Evolutionary conservation across 1,284 basidiomycete genomes (phyloP), one percentile per base, ranked within the genome.

Genomic region (Leccinum subspadiceum): DNA sequence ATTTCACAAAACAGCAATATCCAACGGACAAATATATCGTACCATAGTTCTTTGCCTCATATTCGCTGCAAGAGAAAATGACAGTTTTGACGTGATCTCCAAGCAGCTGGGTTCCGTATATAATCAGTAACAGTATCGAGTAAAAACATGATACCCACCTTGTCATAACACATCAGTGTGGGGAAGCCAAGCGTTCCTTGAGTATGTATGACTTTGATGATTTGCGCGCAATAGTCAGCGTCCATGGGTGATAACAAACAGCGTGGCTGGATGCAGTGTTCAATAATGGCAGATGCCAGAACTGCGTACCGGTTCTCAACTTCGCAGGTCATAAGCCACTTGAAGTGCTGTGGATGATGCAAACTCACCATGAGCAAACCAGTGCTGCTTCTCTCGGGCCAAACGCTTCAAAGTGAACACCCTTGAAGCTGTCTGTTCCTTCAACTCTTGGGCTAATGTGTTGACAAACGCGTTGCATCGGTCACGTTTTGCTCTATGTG

Each of bases 1-100:
- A 33, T 24, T 54, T 53, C 24, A 53, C 35, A 33, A 65, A 33
- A 48, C 10, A 33, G 5, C 17, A 22, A 31, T 52, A 49, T n/a
- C 51, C 17, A 46, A 24, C 7, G n/a, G 6, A 53, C 15, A 58
- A 63, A 41, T 44, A 53, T 17, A 41, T 54, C 78, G 53, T 67
- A 92, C 94, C 95, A 70, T 96, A 96, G 75, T 98, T 99, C 59
- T 91, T 86, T 6, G 95, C 95, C 76, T 99, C 96, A 67, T 93
- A 94, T 77, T 97, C 96, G 56, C 94, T 97, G 68, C 93, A 96
- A 1, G 92, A 90, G 73, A 96, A 98, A 26, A 98, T 81, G 9
- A 95, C 84, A 7, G 89, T 87, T 51, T 92, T 89, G 51, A 95
- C 82, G 65, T 93, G 87, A 62, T 94, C 90, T 35, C 89, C 87